Conservation (phyloP, 2,329 filamentous ascomycete species). For the Teratosphaeria pseudoeucalypti region DNA sequence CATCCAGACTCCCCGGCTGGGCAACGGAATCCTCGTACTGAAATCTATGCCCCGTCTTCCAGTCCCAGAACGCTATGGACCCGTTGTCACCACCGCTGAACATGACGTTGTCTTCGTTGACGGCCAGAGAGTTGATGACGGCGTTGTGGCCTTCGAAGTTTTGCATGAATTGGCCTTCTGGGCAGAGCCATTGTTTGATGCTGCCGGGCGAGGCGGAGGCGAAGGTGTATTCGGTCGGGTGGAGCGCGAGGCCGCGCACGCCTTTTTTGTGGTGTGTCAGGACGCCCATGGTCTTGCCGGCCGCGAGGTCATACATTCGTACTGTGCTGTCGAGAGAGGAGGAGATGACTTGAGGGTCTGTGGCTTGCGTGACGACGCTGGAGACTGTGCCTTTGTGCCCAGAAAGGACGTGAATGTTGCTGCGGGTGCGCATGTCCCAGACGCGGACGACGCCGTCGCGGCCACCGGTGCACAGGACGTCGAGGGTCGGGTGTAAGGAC, state of each 20-base stretch:
- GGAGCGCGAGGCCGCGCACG: slow-evolving; percentile 70
- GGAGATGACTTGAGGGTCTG: slow-evolving; percentile 89
- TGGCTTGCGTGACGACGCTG: slow-evolving; percentile 85
- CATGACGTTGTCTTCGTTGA: slow-evolving; percentile 89
- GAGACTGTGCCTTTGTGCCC: slow-evolving; percentile 88
- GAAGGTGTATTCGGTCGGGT: slow-evolving; percentile 93
- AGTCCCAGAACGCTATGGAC: slow-evolving; percentile 96
- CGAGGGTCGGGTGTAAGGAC: slow-evolving; percentile 83
- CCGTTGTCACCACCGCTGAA: slow-evolving; percentile 96
- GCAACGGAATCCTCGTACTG: slow-evolving; percentile 84
- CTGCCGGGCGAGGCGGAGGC: slow-evolving; percentile 82
- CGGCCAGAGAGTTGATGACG: slow-evolving; percentile 87
- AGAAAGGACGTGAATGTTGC: slow-evolving; percentile 85
- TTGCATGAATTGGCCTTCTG: slow-evolving; percentile 96
- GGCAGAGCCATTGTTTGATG: slow-evolving; percentile 99
- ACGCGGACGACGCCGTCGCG: slow-evolving; percentile 89
- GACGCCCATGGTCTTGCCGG: slow-evolving; percentile 91
- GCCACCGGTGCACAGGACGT: slow-evolving; percentile 89
- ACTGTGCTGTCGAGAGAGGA: slow-evolving; percentile 88
- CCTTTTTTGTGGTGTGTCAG: slow-evolving; percentile 98
- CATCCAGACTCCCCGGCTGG: slow-evolving; percentile 86
- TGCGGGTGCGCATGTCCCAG: slow-evolving; percentile 96
- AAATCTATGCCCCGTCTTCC: slow-evolving; percentile 91
- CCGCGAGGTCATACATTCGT: slow-evolving; percentile 87
- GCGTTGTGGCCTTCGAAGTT: slow-evolving; percentile 96